These are phyloP conservation scores for Gastrolobium villosum DNA, from an alignment of 306 rosid species.

Conservation along the genomic window DNA sequence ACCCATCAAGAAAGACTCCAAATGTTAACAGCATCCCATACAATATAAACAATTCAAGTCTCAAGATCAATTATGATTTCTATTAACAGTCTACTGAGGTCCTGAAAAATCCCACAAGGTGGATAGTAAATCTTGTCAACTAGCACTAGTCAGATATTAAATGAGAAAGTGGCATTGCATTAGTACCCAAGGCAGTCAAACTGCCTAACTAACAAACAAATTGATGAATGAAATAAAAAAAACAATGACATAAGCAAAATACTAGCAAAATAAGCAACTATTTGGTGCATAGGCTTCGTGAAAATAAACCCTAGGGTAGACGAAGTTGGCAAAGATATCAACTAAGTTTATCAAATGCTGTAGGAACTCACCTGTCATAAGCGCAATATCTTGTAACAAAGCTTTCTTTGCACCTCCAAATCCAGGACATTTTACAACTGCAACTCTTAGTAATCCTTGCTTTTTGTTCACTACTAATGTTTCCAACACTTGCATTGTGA, in stretches of 20 bases:
- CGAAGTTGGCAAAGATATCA: constrained; percentile 41
- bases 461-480: constrained; percentile 86
- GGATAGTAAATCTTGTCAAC: constrained; percentile 17
- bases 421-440: constrained; percentile 93
- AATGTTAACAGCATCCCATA: constrained; percentile 5
- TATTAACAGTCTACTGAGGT: constrained; percentile 25
- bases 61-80: constrained; percentile 10
- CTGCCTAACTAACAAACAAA: constrained; percentile 12
- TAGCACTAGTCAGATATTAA: constrained; percentile 13
- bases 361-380: constrained; percentile 83
- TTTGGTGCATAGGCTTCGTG: constrained; percentile 14
- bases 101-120: constrained; percentile 28
- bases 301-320: constrained; percentile 39
- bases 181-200: constrained; percentile 29
- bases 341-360: constrained; percentile 23
- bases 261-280: constrained; percentile 23
- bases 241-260: constrained; percentile 9
- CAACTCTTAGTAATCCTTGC: constrained; percentile 88
- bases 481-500: constrained; percentile 76
- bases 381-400: constrained; percentile 91
- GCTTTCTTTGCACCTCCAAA: constrained; percentile 84
- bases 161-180: constrained; percentile 32
- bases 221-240: constrained; percentile 36
- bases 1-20: constrained; percentile 1
- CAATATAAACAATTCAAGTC: constrained; percentile 15